Evolutionary conservation across 306 rosid species (phyloP).

Genomic region (Elaeagnus macrophylla): DNA sequence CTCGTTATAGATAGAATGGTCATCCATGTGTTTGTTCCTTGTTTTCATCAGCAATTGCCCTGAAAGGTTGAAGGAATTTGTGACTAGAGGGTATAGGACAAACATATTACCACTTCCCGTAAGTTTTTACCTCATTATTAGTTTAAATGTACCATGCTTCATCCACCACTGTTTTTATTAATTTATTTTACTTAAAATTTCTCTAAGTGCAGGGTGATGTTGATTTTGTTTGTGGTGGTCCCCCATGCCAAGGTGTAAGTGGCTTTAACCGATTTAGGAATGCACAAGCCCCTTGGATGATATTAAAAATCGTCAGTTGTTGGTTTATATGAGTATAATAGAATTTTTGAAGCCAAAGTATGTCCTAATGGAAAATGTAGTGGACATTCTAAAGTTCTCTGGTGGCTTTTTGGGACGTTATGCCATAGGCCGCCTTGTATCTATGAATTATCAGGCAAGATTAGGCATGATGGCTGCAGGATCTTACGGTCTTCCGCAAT

Average conservation of each 20-base stretch:
- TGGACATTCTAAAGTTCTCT: constrained; percentile 57
- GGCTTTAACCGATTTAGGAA: constrained; percentile 76
- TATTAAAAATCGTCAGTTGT: constrained; percentile 43
- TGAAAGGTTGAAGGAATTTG: constrained; percentile 37
- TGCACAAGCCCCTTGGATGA: constrained; percentile 39
- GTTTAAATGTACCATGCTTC: background rate
- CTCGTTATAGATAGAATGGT: background rate
- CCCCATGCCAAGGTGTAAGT: constrained; percentile 84
- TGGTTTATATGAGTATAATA: constrained; percentile 58
- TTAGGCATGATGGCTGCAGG: constrained; percentile 85
- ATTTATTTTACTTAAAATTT: background rate
- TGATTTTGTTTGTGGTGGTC: constrained; percentile 80
- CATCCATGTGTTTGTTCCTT: background rate
- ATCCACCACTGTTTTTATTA: background rate
- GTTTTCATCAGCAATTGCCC: constrained; percentile 40
- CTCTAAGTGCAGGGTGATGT: constrained; percentile 50
- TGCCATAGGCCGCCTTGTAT: constrained; percentile 66
- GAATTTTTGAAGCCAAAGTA: constrained; percentile 48
- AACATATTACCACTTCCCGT: constrained; percentile 62
- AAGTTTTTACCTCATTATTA: constrained; percentile 13
- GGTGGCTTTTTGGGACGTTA: constrained; percentile 67
- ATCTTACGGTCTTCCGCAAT: constrained; percentile 72
- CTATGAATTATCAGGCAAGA: constrained; percentile 65
- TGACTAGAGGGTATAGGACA: constrained; percentile 32
- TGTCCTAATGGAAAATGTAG: constrained; percentile 78